Base-by-base conservation (phyloP, 164 flowering plant species). In the Sextonia rubra region DNA sequence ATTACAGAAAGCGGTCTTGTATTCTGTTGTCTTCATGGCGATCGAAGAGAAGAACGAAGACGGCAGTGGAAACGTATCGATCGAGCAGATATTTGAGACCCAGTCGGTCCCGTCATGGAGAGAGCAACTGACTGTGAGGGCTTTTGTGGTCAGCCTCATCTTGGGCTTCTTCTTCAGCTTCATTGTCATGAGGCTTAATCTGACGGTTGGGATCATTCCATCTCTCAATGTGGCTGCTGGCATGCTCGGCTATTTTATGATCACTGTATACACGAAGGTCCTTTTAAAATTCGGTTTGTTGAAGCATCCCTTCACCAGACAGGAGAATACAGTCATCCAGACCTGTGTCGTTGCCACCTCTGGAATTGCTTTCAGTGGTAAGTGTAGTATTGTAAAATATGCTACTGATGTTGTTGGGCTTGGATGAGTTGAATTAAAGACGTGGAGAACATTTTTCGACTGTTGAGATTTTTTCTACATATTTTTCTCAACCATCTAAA, bases 261-360 rank as follows among this genome's bases (percentile, higher is more conserved):
- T 89, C 1, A 86, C 81, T 69, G 8, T 79, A 0, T 88, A 81
- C 79, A 84, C 90, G 0, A 26, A 69, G 2, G 0, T 83, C 18
- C 72, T 87, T 6, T 70, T 49, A 0, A 77, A 71, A 74, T 25
- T 69, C 25, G 90, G 91, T 0, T 17, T 83, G 25, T 44, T 83
- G 63, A 83, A 82, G 47, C 85, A 84, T 76, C 91, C 91, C 0
- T 89, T 89, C 69, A 89, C 90, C 1, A 65, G 91, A 24, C 93
- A 89, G 71, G 93, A 89, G 74, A 89, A 87, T 30, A 89, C 93
- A 9, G 90, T 89, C 26, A 84, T 89, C 25, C 93, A 89, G 52
- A 89, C 93, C 1, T 84, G 85, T 55, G 85, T 89, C 37, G 91
- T 86, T 17, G 91, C 90, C 12, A 78, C 87, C 14, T 84, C 86